Evolutionary conservation across 768 basidiomycete genomes (phyloP).

Genomic region (Mycena kentingensis): DNA sequence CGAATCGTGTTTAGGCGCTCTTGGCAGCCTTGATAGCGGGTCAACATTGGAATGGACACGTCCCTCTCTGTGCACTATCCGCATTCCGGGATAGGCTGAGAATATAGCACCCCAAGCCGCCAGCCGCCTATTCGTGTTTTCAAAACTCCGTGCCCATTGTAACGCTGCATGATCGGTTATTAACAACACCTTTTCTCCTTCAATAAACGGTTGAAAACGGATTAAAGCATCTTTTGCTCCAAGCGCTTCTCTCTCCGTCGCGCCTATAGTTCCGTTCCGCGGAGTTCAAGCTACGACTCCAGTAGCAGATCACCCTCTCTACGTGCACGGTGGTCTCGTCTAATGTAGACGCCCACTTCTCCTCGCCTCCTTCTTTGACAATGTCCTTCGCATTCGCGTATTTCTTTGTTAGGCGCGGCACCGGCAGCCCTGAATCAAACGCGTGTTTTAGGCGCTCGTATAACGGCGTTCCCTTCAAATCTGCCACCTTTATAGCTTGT

Average conservation of each 20-base stretch:
- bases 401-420: slow-evolving; percentile 23
- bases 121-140: slow-evolving; percentile 23
- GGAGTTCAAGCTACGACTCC: slow-evolving; percentile 19
- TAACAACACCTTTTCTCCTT: neutral
- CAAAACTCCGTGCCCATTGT: slow-evolving; percentile 8
- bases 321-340: slow-evolving; percentile 25
- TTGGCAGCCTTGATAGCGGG: slow-evolving; percentile 1
- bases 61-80: slow-evolving; percentile 31
- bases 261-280: too few species aligned
- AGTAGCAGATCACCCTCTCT: slow-evolving; percentile 29
- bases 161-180: slow-evolving; percentile 17
- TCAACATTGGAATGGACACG: slow-evolving; percentile 30
- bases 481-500: slow-evolving; percentile 1
- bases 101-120: slow-evolving; percentile 30
- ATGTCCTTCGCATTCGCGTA: neutral
- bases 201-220: too few species aligned
- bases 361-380: neutral
- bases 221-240: too few species aligned
- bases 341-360: neutral
- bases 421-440: slow-evolving; percentile 3
- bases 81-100: slow-evolving; percentile 26
- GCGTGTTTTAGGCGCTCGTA: slow-evolving; percentile 8
- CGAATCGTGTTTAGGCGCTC: neutral
- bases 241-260: too few species aligned
- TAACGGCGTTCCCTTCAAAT: slow-evolving; percentile 9